Evolutionary conservation across 352 stramenopile genomes (phyloP), one percentile per base, ranked within the genome.

Genomic region (Phytophthora litchii): DNA sequence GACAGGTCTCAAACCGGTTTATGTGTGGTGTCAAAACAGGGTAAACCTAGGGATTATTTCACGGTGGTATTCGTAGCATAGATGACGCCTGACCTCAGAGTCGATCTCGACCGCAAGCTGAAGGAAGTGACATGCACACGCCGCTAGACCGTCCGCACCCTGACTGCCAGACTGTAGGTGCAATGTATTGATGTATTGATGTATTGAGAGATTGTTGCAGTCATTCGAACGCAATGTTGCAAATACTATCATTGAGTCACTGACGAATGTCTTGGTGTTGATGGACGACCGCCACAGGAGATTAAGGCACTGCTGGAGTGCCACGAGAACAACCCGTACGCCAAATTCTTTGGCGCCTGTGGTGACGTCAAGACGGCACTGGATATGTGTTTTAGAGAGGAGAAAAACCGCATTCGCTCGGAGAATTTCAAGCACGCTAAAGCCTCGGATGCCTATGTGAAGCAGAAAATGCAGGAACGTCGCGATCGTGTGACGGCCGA

Each of bases 281-380:
- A 27, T 27, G 23, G 23, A 27, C 23, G 23, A 27, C 23, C 5
- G 23, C 23, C 23, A 25, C 60, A 95, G 86, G 78, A 92, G 52
- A 92, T 95, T 17, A 53, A 76, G 43, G 75, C 69, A 25, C 69
- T 95, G 52, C 75, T 80, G 35, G 35, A 71, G 47, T 95, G 86
- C 59, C 86, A 95, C 52, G 73, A 91, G 1, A 55, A 89, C 19
- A 87, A 95, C 70, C 82, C 86, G 40, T 69, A 72, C 45, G 67
- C 74, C 55, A 95, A 95, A 67, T 95, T 93, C 57, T 62, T 90
- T 16, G 86, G 86, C 12, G 78, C 68, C 4, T 95, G 86, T 51
- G 86, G 80, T 40, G 69, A 89, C 6, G 53, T 78, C 12, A 95
- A 95, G 62, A 68, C 72, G n/a, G 80, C 74, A 5, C 64, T 95